Evolutionary conservation across 768 basidiomycete genomes (phyloP).

Genomic region (Arthromyces matolae): DNA sequence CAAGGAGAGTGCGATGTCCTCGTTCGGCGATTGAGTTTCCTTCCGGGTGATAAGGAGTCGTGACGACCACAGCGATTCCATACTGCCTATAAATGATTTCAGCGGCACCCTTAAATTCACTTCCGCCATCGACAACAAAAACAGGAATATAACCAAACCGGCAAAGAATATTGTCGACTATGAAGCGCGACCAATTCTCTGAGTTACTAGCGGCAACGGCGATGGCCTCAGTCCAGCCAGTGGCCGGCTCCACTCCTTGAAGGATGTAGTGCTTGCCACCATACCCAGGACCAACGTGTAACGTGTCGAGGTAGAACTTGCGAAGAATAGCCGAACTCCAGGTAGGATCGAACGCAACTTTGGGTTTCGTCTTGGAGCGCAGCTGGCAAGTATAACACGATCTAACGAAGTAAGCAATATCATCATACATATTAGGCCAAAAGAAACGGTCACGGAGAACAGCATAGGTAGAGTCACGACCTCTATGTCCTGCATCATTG

Average conservation of each 20-base stretch:
- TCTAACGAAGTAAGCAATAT: slow-evolving; percentile 24
- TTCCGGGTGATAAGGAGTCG: no score
- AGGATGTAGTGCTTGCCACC: slow-evolving; percentile 22
- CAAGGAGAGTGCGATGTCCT: slow-evolving; percentile 21
- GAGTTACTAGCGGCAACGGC: slow-evolving; percentile 1
- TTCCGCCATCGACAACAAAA: slow-evolving; percentile 28
- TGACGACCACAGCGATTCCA: slow-evolving; percentile 23
- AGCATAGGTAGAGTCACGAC: no score
- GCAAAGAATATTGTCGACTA: no score
- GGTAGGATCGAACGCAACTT: no score
- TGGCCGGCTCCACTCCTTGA: slow-evolving; percentile 19
- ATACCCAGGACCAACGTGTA: slow-evolving; percentile 21
- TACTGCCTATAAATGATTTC: slow-evolving; percentile 21
- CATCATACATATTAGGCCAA: slow-evolving; percentile 33
- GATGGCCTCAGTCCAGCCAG: slow-evolving; percentile 19
- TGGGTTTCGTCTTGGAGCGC: slow-evolving; percentile 16
- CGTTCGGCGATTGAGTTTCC: slow-evolving; percentile 30
- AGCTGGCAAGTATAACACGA: slow-evolving; percentile 33
- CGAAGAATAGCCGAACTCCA: no score
- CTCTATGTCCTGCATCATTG: slow-evolving; percentile 10
- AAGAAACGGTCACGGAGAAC: no score
- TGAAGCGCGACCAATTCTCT: no score
- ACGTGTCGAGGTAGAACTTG: no score
- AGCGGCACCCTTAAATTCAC: no score
- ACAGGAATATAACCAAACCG: slow-evolving; percentile 2